Evolutionary conservation across 1,139 yeast species (phyloP), one percentile per base, ranked within the genome.

Genomic region (Candida smagusa): DNA sequence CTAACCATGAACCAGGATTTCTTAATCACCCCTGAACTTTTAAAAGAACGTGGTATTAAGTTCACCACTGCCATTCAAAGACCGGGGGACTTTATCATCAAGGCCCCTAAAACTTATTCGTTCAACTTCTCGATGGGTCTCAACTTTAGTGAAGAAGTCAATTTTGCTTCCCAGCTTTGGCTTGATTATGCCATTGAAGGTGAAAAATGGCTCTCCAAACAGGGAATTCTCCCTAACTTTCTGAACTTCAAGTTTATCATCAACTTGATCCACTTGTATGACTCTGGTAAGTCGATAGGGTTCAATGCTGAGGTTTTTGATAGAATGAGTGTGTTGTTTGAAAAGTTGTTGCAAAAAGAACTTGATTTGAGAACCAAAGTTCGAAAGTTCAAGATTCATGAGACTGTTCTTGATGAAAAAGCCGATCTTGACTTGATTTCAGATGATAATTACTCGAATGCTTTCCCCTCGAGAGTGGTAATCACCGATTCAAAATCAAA

Each of bases 101-200:
- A 73, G 39, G 79, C 63, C 42, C 88, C 89, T 0, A 68, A 70
- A 40, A 54, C 77, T 1, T 81, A 76, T 50, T 62, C 79, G 0
- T 58, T 78, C 8, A 59, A 60, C 3, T 52, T 79, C 3, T 76
- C 83, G 0, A 55, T 76, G 23, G 88, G 87, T 0, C 66, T 77
- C 34, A 71, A 70, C 37, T 59, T 81, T 8, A 68, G 74, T 36
- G 85, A 82, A 54, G 70, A 71, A 33, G 76, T 74, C 2, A 70
- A 72, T 41, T 72, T 81, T 56, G 83, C 84, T 1, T 68, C 83
- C 0, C 51, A 56, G n/a, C 56, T 63, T n/a, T 83, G 89, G 89
- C 50, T 82, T 8, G 54, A 65, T 3, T 58, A 67, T 43, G 74
- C 80, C 0, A 16, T 64, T 0, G 74, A 69, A 24, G 78, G 77